Evolutionary conservation across 495 filamentous ascomycete genomes (phyloP), one percentile per base, ranked within the genome.

Genomic region (Podospora fimiseda): DNA sequence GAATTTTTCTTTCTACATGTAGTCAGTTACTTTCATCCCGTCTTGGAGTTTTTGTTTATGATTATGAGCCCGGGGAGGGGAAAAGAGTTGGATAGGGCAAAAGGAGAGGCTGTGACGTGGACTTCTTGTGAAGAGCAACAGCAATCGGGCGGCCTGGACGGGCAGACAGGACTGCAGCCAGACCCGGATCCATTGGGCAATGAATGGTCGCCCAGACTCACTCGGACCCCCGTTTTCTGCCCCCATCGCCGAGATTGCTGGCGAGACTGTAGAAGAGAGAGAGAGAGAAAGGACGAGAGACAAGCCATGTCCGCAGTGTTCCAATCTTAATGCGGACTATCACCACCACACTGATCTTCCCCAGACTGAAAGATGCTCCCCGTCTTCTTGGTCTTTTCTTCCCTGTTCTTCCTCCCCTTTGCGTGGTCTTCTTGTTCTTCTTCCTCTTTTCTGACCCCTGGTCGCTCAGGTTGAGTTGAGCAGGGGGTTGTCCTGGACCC

Each of bases 401-500:
- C n/a, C n/a, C n/a, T n/a, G n/a, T 18, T 11, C 30, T 23, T 30
- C 19, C 38, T n/a, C 18, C 14, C 7, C 21, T 49, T 11, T 18
- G 23, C 43, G n/a, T n/a, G n/a, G n/a, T n/a, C n/a, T n/a, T n/a
- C n/a, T n/a, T n/a, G n/a, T n/a, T n/a, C n/a, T 30, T n/a, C 30
- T 33, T 15, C 48, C 24, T n/a, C 37, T 22, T 16, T 19, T 14
- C 14, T 6, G 33, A 30, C 54, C 54, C 54, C 54, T 51, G 42
- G 39, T 30, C 42, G 42, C 54, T 40, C 50, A 33, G 27, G 27
- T 42, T 50, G 51, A 33, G 47, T 49, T 18, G 13, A 14, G 36
- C 23, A 16, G 27, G 47, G 27, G 40, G 44, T 27, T 48, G 48
- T 47, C 54, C 48, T 39, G 48, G 54, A 48, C 54, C 48, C 54